phyloP scores from a whole-genome alignment of 208 protist species.

The Trypanosoma cruzi region DNA sequence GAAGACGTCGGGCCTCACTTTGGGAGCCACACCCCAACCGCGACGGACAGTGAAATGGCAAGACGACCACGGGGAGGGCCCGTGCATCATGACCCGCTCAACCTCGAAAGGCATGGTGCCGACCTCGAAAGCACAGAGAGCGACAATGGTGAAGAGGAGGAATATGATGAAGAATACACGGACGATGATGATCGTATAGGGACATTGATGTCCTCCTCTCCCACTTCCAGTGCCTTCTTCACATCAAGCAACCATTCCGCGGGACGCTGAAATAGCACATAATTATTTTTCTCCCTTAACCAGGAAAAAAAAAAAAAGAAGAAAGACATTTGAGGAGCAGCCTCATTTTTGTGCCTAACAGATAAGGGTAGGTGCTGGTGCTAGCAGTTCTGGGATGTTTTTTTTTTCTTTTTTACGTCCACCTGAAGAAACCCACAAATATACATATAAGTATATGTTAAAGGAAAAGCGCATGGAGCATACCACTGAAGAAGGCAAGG shows the following conservation, averaged over 20 bases:
- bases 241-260: constrained; percentile 1
- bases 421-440: not conserved
- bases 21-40: not conserved
- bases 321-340: not conserved
- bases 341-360: not conserved
- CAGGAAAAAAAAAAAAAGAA: not conserved
- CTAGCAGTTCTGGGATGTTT: not conserved
- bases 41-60: not conserved
- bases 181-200: constrained; percentile 16
- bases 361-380: not conserved
- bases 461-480: not conserved
- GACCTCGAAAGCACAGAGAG: not conserved
- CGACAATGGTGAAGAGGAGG: constrained; percentile 8
- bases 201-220: constrained; percentile 23
- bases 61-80: constrained; percentile 11
- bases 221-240: constrained; percentile 19
- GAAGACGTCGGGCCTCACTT: constrained; percentile 24
- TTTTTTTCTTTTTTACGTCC: not conserved
- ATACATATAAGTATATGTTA: too few species aligned
- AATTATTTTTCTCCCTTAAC: not conserved
- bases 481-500: not conserved
- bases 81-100: constrained; percentile 23
- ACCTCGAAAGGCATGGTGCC: constrained; percentile 23
- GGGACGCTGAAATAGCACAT: not conserved
- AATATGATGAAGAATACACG: constrained; percentile 19